These are phyloP conservation scores for Teunomyces pallodes DNA, from an alignment of 805 yeast genomes.

Conservation along the genomic window DNA sequence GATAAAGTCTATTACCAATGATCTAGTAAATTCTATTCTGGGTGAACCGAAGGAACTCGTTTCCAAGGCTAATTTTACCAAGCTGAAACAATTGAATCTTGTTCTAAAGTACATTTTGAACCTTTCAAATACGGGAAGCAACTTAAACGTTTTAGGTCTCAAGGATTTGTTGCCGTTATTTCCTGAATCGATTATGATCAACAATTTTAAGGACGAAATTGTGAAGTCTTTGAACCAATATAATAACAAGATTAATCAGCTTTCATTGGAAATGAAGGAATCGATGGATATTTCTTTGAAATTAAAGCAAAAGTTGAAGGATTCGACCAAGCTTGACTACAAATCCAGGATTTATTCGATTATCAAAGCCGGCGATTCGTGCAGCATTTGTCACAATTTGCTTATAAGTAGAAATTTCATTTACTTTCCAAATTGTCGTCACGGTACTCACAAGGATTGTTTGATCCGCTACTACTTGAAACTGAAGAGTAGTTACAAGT, in stretches of 20 bases:
- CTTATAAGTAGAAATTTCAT: constrained; percentile 71
- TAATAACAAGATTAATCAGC: constrained; percentile 59
- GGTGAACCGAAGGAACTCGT: neutral
- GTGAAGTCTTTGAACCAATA: constrained; percentile 75
- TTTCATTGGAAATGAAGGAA: constrained; percentile 73
- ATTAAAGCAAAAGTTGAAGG: constrained; percentile 57
- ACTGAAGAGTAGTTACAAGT: constrained; percentile 61
- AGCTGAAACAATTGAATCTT: constrained; percentile 18
- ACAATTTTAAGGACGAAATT: constrained; percentile 79
- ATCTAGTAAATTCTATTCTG: constrained; percentile 7
- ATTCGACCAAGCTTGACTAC: constrained; percentile 28
- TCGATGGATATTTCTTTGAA: constrained; percentile 59
- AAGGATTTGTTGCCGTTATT: constrained; percentile 82
- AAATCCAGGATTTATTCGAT: constrained; percentile 53
- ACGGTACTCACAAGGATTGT: constrained; percentile 88
- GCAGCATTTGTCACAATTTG: constrained; percentile 68
- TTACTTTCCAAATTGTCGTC: constrained; percentile 81
- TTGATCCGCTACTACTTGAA: constrained; percentile 57
- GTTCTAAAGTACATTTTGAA: constrained; percentile 31
- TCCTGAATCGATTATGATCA: constrained; percentile 80
- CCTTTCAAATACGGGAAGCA: constrained; percentile 23
- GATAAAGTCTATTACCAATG: constrained; percentile 13
- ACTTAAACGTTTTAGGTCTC: constrained; percentile 47
- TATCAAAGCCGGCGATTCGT: constrained; percentile 81
- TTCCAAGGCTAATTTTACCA: neutral